Evolutionary conservation across 129 eudicot species (phyloP).

Genomic region (Chrysanthemum makinoi): DNA sequence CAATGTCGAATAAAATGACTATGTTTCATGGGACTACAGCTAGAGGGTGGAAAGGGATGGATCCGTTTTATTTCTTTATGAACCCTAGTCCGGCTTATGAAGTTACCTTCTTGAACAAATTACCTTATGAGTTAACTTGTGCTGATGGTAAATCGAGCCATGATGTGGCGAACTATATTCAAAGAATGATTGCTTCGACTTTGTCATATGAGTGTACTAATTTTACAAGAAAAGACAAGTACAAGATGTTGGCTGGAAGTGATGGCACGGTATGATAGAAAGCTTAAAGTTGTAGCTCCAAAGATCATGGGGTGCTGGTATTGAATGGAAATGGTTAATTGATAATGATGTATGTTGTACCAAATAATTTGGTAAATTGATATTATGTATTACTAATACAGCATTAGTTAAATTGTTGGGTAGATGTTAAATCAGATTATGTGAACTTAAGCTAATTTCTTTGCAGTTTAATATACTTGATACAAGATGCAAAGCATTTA

Average conservation of each 20-base stretch:
- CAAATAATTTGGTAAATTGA: conserved; percentile 7
- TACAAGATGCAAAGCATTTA: conserved; percentile 3
- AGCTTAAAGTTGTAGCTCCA: conserved; percentile 21
- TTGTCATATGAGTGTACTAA: conserved; percentile 65
- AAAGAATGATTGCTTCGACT: conserved; percentile 53
- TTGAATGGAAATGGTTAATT: not conserved
- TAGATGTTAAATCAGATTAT: conserved; percentile 5
- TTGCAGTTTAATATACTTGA: not conserved
- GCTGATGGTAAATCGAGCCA: conserved; percentile 53
- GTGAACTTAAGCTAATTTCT: not conserved
- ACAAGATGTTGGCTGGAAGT: conserved; percentile 67
- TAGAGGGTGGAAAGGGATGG: conserved; percentile 78
- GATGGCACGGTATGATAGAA: conserved; percentile 55
- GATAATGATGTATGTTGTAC: conserved; percentile 21
- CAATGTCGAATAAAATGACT: conserved; percentile 52
- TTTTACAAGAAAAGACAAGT: conserved; percentile 74
- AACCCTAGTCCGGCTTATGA: conserved; percentile 77
- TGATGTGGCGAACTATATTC: conserved; percentile 66
- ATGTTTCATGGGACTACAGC: conserved; percentile 80
- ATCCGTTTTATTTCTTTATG: conserved; percentile 74
- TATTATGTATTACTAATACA: conserved; percentile 12
- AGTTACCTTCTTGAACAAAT: conserved; percentile 59
- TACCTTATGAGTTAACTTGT: conserved; percentile 54
- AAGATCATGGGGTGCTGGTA: conserved; percentile 44
- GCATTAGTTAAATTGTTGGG: conserved; percentile 1